phyloP scores from a whole-genome alignment of 202 grass and related monocot species.

The Carex arenaria region DNA sequence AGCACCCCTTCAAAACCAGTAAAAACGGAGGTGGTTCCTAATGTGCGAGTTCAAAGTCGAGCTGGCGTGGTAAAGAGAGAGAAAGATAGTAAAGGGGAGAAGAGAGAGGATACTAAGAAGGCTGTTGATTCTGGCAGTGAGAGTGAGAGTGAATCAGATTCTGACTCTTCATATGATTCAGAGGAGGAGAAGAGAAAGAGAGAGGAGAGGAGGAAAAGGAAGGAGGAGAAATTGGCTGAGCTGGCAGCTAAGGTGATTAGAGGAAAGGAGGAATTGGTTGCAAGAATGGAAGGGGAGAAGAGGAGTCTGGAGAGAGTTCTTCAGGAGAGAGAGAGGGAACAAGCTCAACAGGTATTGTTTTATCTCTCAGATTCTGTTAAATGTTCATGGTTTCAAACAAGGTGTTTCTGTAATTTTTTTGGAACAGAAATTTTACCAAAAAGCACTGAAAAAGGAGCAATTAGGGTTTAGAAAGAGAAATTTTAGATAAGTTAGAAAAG shows the following conservation, averaged over 20 bases:
- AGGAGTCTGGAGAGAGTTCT: constrained; percentile 82
- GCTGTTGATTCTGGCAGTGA: neutral
- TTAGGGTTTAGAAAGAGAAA: neutral
- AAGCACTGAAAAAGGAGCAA: neutral
- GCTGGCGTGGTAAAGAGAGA: constrained; percentile 8
- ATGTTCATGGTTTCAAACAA: neutral
- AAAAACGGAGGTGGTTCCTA: neutral
- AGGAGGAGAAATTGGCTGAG: constrained; percentile 56
- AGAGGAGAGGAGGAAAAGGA: constrained; percentile 52
- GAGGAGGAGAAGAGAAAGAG: constrained; percentile 59
- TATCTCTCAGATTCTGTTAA: neutral
- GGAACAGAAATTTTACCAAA: constrained; percentile 11
- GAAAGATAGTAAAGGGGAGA: constrained; percentile 18
- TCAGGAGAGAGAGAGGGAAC: constrained; percentile 80
- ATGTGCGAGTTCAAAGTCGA: constrained; percentile 12
- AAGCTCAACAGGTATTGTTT: constrained; percentile 62
- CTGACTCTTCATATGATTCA: constrained; percentile 57
- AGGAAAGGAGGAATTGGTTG: constrained; percentile 66
- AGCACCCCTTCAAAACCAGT: constrained; percentile 22
- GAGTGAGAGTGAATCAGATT: constrained; percentile 38
- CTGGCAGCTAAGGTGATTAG: constrained; percentile 31
- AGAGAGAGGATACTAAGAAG: constrained; percentile 21
- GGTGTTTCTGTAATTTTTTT: constrained; percentile 11
- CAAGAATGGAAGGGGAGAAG: constrained; percentile 51
- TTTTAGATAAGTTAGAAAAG: neutral